These are phyloP conservation scores for Neurospora sp. DNA, from an alignment of 495 filamentous ascomycete species.

Conservation along the genomic window DNA sequence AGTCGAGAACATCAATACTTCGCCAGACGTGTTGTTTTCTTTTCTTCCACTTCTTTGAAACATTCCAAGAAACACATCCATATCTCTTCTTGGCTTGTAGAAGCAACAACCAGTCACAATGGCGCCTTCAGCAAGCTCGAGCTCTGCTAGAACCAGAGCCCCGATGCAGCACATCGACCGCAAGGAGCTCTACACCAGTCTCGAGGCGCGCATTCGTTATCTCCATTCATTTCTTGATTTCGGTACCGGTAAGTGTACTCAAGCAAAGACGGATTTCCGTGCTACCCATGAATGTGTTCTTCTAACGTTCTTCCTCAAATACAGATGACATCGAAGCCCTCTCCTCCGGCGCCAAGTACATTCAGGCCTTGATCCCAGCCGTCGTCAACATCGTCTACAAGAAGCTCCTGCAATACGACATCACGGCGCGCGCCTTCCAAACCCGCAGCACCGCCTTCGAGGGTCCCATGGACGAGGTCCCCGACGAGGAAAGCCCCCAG, in stretches of 20 bases:
- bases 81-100: neutral
- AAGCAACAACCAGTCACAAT: constrained; percentile 2
- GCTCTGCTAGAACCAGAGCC: constrained; percentile 1
- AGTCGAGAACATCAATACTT: neutral
- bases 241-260: constrained; percentile 43
- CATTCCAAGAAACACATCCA: neutral
- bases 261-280: neutral
- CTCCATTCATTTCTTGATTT: constrained; percentile 66
- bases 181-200: constrained; percentile 54
- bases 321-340: constrained; percentile 61
- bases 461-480: constrained; percentile 47
- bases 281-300: neutral
- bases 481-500: constrained; percentile 55
- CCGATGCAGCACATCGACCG: constrained; percentile 54
- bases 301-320: neutral
- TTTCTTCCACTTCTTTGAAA: neutral
- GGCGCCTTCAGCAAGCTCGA: constrained; percentile 14
- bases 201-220: constrained; percentile 58
- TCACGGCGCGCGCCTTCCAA: constrained; percentile 61
- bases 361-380: constrained; percentile 63
- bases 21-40: neutral
- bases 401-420: constrained; percentile 63
- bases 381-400: constrained; percentile 69
- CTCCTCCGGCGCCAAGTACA: constrained; percentile 53
- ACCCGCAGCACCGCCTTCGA: constrained; percentile 56